Base-by-base conservation (phyloP, 2,329 filamentous ascomycete genomes). In the Colletotrichum zoysiae region DNA sequence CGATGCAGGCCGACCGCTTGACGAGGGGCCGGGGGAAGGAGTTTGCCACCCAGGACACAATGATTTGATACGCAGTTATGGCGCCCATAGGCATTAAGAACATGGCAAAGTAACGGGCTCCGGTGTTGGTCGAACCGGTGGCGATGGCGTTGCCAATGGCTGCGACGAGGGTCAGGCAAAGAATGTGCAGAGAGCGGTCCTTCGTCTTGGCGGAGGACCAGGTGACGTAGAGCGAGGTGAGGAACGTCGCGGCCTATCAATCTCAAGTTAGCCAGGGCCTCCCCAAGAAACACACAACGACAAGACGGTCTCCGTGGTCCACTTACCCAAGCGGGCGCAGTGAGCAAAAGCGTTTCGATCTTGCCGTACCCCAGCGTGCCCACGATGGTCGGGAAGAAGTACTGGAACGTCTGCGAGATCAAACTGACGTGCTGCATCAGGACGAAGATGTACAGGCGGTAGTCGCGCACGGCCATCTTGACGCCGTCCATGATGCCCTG, bases 21-120 rank as follows among this genome's bases (percentile, higher is more conserved):
- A 90, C 91, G 2, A 91, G 79, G 1, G 92, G 91, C 79, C 92
- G 92, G 0, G 92, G 91, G 46, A 94, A 86, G 11, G 92, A 91
- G 74, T 93, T 92, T 4, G 89, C 89, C 44, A 94, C 90, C 76
- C 87, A 88, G 0, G 91, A 89, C 57, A 94, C 91, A 33, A 94
- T 87, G 71, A 87, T 87, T 74, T 86, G 84, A 51, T 86, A 81
- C 81, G 66, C 8, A 2, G 11, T 20, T 23, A 89, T 81, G 0
- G 85, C 83, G 0, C 87, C 86, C 81, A 89, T 85, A 0, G 87
- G 86, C 84, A 90, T 86, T 30, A 91, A 78, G 74, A 91, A 91
- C 84, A 91, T 89, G 74, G 88, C 89, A 71, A 91, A 89, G 80
- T 89, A 90, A 2, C 88, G 84, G 0, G 85, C 85, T 0, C 84